Base-by-base conservation (phyloP, 371 early-diverging fungal species). In the Apophysomyces variabilis region DNA sequence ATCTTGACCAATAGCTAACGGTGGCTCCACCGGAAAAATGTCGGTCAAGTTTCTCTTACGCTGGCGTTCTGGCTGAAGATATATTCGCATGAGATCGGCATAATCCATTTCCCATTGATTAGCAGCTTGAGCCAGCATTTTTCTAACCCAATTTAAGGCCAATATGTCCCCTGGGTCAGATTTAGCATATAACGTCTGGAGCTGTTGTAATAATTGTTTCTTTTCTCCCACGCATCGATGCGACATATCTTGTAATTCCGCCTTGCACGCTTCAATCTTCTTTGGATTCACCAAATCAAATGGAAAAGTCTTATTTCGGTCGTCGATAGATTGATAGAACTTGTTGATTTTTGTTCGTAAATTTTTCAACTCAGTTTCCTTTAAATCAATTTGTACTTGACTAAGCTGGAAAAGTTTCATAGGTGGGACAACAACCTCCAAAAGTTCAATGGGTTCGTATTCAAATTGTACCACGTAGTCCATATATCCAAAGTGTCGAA, bases 341-440 rank as follows among this genome's bases (percentile, higher is more conserved):
- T 79, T 74, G 16, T 79, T 86, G 60, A 92, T 91, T 60, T 85
- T 84, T 11, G 67, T 61, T n/a, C 87, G 82, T 9, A 92, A 71
- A 3, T 59, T 64, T 26, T 90, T 87, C 37, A 85, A 68, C 43
- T 93, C 93, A 7, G 74, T 76, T 50, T 90, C 87, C 60, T 91
- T 90, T 3, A 89, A 71, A 38, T 85, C 76, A 16, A 74, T 78
- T 14, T 84, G 83, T 1, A 83, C 82, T 66, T 90, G 85, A 14
- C 89, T 79, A 32, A 85, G 81, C 62, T 87, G 83, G 38, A 86
- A 84, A 2, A 93, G 82, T 37, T 85, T 84, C 83, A 91, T 92
- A 0, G 95, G 89, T 0, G 99, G 99, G 0, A 88, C 86, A n/a
- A 84, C 76, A 6, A 99, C 90, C 70, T 95, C 95, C 65, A 92